These are phyloP conservation scores for Polytolypa hystricis DNA, from an alignment of 2,329 filamentous ascomycete genomes.

Conservation along the genomic window DNA sequence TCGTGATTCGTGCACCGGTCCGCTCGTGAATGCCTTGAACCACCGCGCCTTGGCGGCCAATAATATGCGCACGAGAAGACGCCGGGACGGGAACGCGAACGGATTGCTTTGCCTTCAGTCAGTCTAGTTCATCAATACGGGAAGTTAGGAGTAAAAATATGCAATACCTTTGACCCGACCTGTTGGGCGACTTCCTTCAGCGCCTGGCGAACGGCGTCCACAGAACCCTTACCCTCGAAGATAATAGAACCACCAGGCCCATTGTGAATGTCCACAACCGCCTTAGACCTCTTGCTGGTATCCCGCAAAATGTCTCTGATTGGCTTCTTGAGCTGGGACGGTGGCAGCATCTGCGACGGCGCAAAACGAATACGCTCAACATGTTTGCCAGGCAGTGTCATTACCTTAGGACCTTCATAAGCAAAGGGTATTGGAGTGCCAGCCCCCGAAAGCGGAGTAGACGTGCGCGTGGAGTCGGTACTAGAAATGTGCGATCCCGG, in stretches of 20 bases:
- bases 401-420: slow-evolving; percentile 40
- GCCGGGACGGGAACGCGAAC: slow-evolving; percentile 71
- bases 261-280: slow-evolving; percentile 65
- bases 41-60: slow-evolving; percentile 79
- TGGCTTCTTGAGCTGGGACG: slow-evolving; percentile 70
- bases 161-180: slow-evolving; percentile 74
- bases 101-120: slow-evolving; percentile 40
- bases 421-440: slow-evolving; percentile 17
- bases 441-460: slow-evolving; percentile 51
- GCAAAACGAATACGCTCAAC: slow-evolving; percentile 65
- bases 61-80: slow-evolving; percentile 77
- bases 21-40: slow-evolving; percentile 85
- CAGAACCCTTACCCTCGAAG: slow-evolving; percentile 76
- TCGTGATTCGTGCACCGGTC: slow-evolving; percentile 80
- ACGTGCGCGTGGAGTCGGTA: slow-evolving; percentile 40
- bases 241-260: slow-evolving; percentile 61
- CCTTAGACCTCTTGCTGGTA: slow-evolving; percentile 84
- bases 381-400: slow-evolving; percentile 73
- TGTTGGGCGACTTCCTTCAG: slow-evolving; percentile 81
- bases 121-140: neutral
- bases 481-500: slow-evolving; percentile 16
- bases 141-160: slow-evolving; percentile 16
- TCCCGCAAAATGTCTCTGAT: slow-evolving; percentile 77
- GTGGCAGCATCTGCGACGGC: slow-evolving; percentile 64
- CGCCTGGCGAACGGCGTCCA: slow-evolving; percentile 74